phyloP scores from a whole-genome alignment of 345 rosid genomes.

The Citrus maxima region DNA sequence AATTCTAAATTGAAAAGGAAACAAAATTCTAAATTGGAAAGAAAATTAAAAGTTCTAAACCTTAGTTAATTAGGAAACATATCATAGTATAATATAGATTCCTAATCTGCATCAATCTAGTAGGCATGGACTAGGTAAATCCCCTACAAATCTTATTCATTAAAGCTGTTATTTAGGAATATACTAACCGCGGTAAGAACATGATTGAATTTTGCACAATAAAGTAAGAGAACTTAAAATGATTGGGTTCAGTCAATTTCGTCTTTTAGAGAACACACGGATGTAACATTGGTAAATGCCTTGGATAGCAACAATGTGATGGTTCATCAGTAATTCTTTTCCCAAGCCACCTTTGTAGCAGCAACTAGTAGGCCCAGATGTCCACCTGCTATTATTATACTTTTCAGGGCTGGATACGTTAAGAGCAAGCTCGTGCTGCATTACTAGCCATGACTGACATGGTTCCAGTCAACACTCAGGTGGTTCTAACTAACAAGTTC shows the following conservation, averaged over 20 bases:
- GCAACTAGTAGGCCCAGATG: conserved; percentile 51
- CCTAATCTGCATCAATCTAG: background rate
- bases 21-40: too few species aligned
- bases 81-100: too few species aligned
- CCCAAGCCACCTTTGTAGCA: conserved; percentile 36
- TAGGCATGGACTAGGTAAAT: too few species aligned
- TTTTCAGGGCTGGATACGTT: conserved; percentile 31
- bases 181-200: too few species aligned
- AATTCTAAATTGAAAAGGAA: too few species aligned
- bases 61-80: too few species aligned
- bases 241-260: background rate
- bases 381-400: conserved; percentile 3
- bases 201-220: background rate
- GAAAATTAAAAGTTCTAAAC: too few species aligned
- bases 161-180: background rate
- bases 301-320: conserved; percentile 46
- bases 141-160: background rate
- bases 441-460: conserved; percentile 56
- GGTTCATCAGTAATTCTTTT: conserved; percentile 31
- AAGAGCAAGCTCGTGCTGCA: conserved; percentile 33
- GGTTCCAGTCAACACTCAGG: conserved; percentile 25
- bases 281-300: conserved; percentile 36
- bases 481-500: conserved; percentile 23
- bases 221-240: background rate
- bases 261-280: conserved; percentile 65